Base-by-base conservation (phyloP, 306 rosid genomes). In the Cicer judaicum region DNA sequence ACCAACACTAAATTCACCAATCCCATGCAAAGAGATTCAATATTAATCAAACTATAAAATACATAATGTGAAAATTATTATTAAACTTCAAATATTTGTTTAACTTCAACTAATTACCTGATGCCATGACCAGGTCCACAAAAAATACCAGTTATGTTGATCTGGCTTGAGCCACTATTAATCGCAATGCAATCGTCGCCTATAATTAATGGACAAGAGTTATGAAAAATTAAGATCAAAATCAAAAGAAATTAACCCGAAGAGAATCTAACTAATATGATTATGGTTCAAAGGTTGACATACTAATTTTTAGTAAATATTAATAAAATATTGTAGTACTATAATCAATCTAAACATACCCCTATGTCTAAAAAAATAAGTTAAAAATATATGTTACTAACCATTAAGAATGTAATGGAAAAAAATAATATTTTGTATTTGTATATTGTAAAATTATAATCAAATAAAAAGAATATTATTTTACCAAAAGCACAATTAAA, bases 51-150 rank as follows among this genome's bases (percentile, higher is more conserved):
- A 42, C 7, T 11, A 19, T 19, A 21, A 47, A 29, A 29, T 19
- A 40, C 19, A 39, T 39, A 62, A 39, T 14, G 12, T 38, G 1
- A 62, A 62, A n/a, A 14, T 7, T 7, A 1, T 38, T n/a, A 38
- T 29, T 29, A 29, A n/a, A n/a, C 4, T n/a, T 1, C n/a, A 1
- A 2, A 72, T 21, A 21, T 57, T 10, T 14, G 47, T 4, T 29
- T 9, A 14, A 0, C 24, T 7, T 39, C 5, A 47, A 48, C 50
- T 57, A 1, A 83, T 29, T 29, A 29, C 90, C 90, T 88, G 10
- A 85, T 83, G 24, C 93, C 93, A 63, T 83, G 91, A 18, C 89
- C 93, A 50, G 91, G 89, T 46, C 90, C 93, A 44, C 90, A 86
- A 15, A 2, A 6, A 74, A 89, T 39, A 14, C 61, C 62, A 47